A percentile compares a stretch with the other conserved stretches of the same genome.
Conservation (phyloP, 164 flowering plant species). For the Warburgia ugandensis region DNA sequence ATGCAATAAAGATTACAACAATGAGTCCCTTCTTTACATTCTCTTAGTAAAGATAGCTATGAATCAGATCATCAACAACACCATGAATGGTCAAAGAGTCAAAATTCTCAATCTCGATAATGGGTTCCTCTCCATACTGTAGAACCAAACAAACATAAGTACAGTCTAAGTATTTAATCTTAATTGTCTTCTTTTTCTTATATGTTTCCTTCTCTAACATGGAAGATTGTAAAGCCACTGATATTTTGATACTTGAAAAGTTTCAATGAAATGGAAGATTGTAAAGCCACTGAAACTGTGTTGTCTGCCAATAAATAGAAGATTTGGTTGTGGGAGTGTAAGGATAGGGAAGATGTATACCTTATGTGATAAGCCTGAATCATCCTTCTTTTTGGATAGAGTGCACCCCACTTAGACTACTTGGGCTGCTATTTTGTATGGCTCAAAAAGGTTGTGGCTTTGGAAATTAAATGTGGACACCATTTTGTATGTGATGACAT, state of each 20-base stretch:
- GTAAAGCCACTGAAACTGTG: constrained; percentile 16
- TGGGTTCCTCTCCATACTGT: constrained; percentile 4
- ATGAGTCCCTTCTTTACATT: constrained; percentile 1
- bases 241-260: no score
- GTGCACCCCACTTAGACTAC: constrained; percentile 15
- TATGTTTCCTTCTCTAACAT: no score
- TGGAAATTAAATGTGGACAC: no score
- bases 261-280: constrained; percentile 6
- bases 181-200: not conserved
- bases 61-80: constrained; percentile 1
- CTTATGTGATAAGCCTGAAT: constrained; percentile 5
- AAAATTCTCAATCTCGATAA: constrained; percentile 7
- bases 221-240: no score
- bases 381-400: constrained; percentile 17
- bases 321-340: constrained; percentile 7
- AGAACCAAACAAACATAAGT: not conserved
- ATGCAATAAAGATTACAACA: constrained; percentile 1
- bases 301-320: constrained; percentile 5
- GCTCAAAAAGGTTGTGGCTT: no score
- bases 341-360: constrained; percentile 8
- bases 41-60: constrained; percentile 1
- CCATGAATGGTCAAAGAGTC: not conserved
- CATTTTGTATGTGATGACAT: no score
- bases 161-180: not conserved
- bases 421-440: constrained; percentile 9